Evolutionary conservation across 306 rosid genomes (phyloP).

Genomic region (Acacia melanoxylon): DNA sequence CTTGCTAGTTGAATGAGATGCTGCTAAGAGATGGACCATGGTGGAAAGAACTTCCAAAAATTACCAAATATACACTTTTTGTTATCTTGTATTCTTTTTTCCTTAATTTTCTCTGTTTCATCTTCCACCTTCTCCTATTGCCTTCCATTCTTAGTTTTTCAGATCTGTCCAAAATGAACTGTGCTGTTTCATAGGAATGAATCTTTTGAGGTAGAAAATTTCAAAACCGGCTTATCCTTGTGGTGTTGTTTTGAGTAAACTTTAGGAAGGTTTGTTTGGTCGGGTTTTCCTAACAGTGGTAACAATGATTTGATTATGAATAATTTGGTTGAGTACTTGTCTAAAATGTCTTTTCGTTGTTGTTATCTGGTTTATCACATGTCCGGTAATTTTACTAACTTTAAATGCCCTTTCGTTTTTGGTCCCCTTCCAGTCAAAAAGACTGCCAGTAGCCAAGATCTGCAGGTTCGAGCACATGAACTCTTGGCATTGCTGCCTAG

Average conservation of each 20-base stretch:
- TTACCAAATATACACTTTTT: not conserved
- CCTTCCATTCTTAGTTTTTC: not conserved
- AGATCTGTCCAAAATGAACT: not conserved
- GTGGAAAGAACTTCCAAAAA: not conserved
- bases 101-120: not conserved
- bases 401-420: not conserved
- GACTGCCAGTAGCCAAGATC: constrained; percentile 49
- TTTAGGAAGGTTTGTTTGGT: not conserved
- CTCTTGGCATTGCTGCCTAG: constrained; percentile 80
- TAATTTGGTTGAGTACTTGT: not conserved
- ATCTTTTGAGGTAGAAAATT: not conserved
- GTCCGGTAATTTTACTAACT: constrained; percentile 22
- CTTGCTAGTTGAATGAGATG: not conserved
- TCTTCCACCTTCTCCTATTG: not conserved
- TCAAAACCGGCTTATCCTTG: not conserved
- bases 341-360: not conserved
- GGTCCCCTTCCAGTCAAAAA: constrained; percentile 48
- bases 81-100: not conserved
- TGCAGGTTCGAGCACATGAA: constrained; percentile 56
- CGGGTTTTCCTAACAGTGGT: not conserved
- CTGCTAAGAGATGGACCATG: not conserved
- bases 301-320: constrained; percentile 11
- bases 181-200: not conserved
- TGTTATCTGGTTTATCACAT: constrained; percentile 2
- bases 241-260: not conserved